Evolutionary conservation across 108 stramenopile genomes (phyloP), one percentile per base, ranked within the genome.

Genomic region (Chaetoceros muelleri): DNA sequence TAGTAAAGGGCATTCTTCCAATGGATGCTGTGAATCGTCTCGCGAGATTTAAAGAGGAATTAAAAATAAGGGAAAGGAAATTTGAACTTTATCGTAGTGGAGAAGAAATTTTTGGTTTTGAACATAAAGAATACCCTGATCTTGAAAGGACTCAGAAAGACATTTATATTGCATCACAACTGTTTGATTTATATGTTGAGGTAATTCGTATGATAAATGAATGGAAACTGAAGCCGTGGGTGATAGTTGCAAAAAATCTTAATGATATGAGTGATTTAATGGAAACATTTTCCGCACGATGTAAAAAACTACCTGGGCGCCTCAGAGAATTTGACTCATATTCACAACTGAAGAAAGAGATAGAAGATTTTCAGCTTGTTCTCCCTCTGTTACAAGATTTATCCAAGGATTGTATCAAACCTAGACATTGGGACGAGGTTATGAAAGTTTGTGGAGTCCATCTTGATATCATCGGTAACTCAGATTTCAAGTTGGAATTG

Each of bases 341-440:
- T 62, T 61, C 77, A 17, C 69, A 82, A 28, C 68, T 95, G 27
- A 74, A 76, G 45, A 75, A 74, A 53, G 81, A 86, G 47, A 93
- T 94, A 53, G 84, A 90, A 44, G 93, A 93, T 59, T 93, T 88
- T 57, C 86, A 85, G 46, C 77, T 62, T 19, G 74, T 93, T 13
- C 65, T 94, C 24, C 93, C 93, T 10, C 61, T 94, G 8, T 71
- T 94, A 1, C 72, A 78, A 56, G 86, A 87, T 66, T 76, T 94
- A 24, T 79, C 88, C 26, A 92, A 90, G 62, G 80, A 81, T 30
- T 84, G 79, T 48, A 86, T 94, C 61, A 82, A 75, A 68, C 69
- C 75, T 13, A 80, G 93, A 8, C 93, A 94, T 66, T 94, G 93
- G 93, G 75, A 81, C 21, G 93, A 92, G 68, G 84, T 94, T 19